Base-by-base conservation (phyloP, 176 grass and related monocot species). In the Leersia perrieri region DNA sequence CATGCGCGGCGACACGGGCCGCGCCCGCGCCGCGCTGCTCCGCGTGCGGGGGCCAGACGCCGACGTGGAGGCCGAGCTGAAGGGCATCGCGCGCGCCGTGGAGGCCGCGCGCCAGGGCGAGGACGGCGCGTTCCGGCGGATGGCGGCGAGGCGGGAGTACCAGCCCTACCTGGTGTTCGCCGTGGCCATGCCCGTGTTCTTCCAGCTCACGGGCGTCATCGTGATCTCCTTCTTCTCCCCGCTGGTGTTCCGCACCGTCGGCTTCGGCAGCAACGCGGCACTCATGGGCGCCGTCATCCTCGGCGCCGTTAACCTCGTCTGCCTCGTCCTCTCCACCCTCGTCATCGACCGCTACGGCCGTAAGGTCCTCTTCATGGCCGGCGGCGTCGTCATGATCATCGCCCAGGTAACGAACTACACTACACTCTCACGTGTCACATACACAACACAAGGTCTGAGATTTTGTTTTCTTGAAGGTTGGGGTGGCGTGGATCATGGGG, bases 201-300 rank as follows among this genome's bases (percentile, higher is more conserved):
- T 89, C 89, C 93, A 95, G 87, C 89, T 95, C 38, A 95, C 45
- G 11, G 45, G 89, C 12, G 89, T 89, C 73, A 70, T 95, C 64
- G 51, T 92, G 65, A 81, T 83, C 39, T 39, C 93, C 18, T 95
- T 95, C 93, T 95, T 95, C 58, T 18, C 93, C 22, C 51, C 30
- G 70, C 45, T 22, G 32, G 51, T 31, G 44, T 73, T 55, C 18
- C 38, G 3, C 47, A 27, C 29, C 20, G 14, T 42, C 71, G 18
- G 8, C 2, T 3, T 53, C 31, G 45, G 71, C 9, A 73, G 28
- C 16, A 22, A 57, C 20, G 51, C 51, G 12, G 12, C 45, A 8
- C 18, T 30, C 4, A 11, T 10, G 14, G 45, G 8, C 3, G 65
- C 83, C 20, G 51, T 57, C 51, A 89, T 89, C 41, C 76, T 92